phyloP scores from a whole-genome alignment of 2,329 filamentous ascomycete species.

The Fusarium zealandicum region DNA sequence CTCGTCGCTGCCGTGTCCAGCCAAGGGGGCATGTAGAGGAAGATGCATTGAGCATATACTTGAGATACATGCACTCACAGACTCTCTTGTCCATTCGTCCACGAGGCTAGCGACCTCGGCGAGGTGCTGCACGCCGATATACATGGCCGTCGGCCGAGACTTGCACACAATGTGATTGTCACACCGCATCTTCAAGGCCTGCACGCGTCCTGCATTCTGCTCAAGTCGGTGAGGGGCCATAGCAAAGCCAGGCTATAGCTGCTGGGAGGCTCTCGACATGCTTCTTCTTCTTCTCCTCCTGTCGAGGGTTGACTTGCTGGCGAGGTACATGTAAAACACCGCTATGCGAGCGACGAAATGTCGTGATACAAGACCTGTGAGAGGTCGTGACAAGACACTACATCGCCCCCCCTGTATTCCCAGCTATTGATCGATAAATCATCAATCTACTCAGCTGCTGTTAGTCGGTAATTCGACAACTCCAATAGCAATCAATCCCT shows the following conservation, averaged over 20 bases:
- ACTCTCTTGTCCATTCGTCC: neutral
- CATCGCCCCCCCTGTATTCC: too few relatives aligned
- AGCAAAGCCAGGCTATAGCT: neutral
- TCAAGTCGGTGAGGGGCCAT: neutral
- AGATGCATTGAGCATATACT: neutral
- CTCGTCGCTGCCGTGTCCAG: neutral
- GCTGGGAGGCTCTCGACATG: neutral
- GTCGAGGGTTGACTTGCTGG: too few relatives aligned
- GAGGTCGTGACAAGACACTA: neutral
- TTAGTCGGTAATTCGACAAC: too few relatives aligned
- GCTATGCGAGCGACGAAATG: neutral
- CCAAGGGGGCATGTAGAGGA: neutral
- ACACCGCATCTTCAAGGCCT: conserved; percentile 22
- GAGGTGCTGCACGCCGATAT: neutral
- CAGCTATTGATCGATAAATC: too few relatives aligned
- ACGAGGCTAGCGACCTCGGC: conserved; percentile 15
- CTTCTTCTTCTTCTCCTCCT: too few relatives aligned
- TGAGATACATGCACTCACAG: neutral
- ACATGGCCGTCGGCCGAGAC: neutral
- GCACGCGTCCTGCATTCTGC: neutral
- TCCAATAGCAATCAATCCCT: neutral
- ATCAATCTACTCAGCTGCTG: too few relatives aligned
- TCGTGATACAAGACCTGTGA: neutral
- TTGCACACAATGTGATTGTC: conserved; percentile 3
- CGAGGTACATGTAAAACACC: too few relatives aligned